Conservation (phyloP, 352 stramenopile genomes). For the Aphanomyces invadans region DNA sequence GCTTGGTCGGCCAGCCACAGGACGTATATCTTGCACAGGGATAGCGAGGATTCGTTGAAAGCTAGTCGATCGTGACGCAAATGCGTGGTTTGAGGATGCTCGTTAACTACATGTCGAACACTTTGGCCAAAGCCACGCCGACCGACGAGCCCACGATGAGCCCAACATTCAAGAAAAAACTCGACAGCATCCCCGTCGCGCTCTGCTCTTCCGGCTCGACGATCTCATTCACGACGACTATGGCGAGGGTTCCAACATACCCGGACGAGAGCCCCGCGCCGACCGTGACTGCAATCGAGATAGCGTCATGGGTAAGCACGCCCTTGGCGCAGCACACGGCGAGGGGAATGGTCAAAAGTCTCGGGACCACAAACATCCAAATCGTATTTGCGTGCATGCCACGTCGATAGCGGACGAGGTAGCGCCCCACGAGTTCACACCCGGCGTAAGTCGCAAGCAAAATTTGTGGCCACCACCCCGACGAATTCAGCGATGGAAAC, state of each 20-base stretch:
- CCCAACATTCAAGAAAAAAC: slow-evolving; percentile 15
- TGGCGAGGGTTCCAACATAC: background rate
- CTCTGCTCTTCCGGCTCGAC: slow-evolving; percentile 9
- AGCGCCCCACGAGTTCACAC: background rate
- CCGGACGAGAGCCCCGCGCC: slow-evolving; percentile 37
- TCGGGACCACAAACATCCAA: slow-evolving; percentile 48
- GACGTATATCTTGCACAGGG: too few species aligned
- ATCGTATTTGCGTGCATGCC: slow-evolving; percentile 50
- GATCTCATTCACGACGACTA: slow-evolving; percentile 2
- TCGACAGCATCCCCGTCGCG: slow-evolving; percentile 10
- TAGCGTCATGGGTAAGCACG: slow-evolving; percentile 57
- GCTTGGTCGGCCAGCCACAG: too few species aligned
- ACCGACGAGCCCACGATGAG: background rate
- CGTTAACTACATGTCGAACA: background rate
- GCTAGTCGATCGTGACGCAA: too few species aligned
- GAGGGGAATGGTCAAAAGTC: slow-evolving; percentile 56
- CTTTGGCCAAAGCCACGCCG: background rate
- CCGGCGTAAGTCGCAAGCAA: background rate
- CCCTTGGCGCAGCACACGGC: slow-evolving; percentile 64
- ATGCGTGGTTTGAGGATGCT: too few species aligned
- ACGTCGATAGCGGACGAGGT: slow-evolving; percentile 25
- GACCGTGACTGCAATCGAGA: slow-evolving; percentile 56
- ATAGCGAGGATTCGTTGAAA: too few species aligned
- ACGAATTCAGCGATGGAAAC: background rate
- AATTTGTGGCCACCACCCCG: background rate